Evolutionary conservation across 495 filamentous ascomycete genomes (phyloP).

Genomic region (Daldinia vernicosa): DNA sequence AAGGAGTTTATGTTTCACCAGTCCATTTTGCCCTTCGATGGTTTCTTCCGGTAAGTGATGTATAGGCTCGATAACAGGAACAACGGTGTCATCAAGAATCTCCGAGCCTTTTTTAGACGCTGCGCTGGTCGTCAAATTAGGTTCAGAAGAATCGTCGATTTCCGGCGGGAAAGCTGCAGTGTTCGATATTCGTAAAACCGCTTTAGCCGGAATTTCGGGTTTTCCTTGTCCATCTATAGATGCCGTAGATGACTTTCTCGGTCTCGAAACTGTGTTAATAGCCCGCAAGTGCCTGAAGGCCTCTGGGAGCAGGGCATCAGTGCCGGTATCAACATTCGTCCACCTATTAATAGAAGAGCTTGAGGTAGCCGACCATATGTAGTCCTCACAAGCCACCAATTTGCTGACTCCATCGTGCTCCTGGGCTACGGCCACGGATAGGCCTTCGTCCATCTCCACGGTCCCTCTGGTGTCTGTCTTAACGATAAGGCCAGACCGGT

Average conservation of each 20-base stretch:
- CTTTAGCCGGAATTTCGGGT: constrained; percentile 77
- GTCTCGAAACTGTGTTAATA: constrained; percentile 55
- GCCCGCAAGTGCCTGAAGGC: constrained; percentile 64
- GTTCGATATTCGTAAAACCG: constrained; percentile 81
- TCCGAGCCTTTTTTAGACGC: constrained; percentile 68
- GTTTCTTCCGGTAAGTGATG: constrained; percentile 82
- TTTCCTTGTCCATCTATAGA: constrained; percentile 52
- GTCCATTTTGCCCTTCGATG: constrained; percentile 92
- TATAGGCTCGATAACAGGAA: constrained; percentile 68
- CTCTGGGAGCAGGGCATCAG: constrained; percentile 61
- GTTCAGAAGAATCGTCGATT: constrained; percentile 52
- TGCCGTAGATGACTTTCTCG: constrained; percentile 43
- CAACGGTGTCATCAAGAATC: constrained; percentile 65
- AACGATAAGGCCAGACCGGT: constrained; percentile 88
- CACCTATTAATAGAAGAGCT: constrained; percentile 96
- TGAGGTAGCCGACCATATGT: constrained; percentile 93
- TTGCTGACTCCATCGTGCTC: constrained; percentile 91
- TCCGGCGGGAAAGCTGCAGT: constrained; percentile 74
- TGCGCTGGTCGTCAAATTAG: constrained; percentile 54
- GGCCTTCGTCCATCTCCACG: constrained; percentile 79
- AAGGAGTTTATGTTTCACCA: constrained; percentile 91
- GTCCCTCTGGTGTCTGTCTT: constrained; percentile 88
- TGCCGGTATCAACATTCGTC: constrained; percentile 82
- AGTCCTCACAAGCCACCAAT: constrained; percentile 78
- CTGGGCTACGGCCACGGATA: constrained; percentile 86